Base-by-base conservation (phyloP, 345 rosid species). In the Salix purpurea region DNA sequence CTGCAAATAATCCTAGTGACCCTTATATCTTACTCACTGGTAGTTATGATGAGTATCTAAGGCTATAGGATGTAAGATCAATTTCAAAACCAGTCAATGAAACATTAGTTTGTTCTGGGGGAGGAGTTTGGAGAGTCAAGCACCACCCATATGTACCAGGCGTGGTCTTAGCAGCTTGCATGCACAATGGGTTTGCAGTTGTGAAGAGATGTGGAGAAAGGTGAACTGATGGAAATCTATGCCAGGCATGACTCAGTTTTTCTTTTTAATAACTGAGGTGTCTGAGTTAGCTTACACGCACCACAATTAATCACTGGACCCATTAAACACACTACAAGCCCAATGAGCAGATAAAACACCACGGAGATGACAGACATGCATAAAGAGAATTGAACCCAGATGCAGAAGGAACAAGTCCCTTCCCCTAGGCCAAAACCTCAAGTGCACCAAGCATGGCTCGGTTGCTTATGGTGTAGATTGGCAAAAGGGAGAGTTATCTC, bases 381-480 rank as follows among this genome's bases (percentile, higher is more conserved):
- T 0, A 34, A 0, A 34, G 36, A 34, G 36, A 34, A 34, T 34
- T 1, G 0, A 34, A 34, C 6, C 5, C 36, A 1, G 36, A 0
- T 34, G 6, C 6, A 34, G 0, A 32, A 4, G 34, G 4, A 32
- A 32, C 34, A 32, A 32, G 34, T 32, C 36, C 36, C 36, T 34
- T 34, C 36, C 36, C 1, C 36, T 34, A 34, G 36, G 36, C 36
- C 6, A 34, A 4, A 0, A 34, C 36, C 36, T 4, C 36, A 4
- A 34, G 36, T 34, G 36, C 36, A 34, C 70, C 28, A 83, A 88
- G 77, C 97, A 91, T 15, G 85, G 79, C 19, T 90, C 97, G 12
- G 92, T 95, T 75, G 96, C 94, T 6, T 93, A 95, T 39, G 99
- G 96, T 54, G 97, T 89, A 36, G 98, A 92, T 84, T 93, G 98